Conservation (phyloP, 371 early-diverging fungal genomes). For the Phascolomyces articulosus region DNA sequence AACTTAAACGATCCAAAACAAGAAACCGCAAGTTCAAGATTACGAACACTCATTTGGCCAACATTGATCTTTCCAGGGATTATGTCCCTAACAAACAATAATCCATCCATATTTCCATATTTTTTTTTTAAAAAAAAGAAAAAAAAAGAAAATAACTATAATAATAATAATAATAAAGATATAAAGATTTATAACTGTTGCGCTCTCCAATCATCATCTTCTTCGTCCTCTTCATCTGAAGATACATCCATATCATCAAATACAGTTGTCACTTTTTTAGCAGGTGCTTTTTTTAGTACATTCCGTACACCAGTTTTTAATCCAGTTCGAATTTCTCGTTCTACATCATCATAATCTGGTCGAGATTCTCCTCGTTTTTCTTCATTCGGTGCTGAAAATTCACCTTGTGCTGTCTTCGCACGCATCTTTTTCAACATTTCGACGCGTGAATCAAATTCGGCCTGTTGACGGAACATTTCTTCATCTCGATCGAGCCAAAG, state of each 20-base stretch:
- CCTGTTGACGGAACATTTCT: constrained; percentile 41
- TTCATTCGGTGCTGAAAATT: not conserved
- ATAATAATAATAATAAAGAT: not conserved
- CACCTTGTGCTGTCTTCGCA: constrained; percentile 8
- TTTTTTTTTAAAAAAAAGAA: too few species aligned
- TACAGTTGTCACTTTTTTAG: constrained; percentile 5
- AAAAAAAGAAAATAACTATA: too few species aligned
- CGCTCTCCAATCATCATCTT: constrained; percentile 24
- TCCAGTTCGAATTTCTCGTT: not conserved
- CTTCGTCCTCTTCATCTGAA: constrained; percentile 17
- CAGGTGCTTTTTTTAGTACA: constrained; percentile 7
- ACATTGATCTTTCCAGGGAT: constrained; percentile 81
- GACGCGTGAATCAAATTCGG: constrained; percentile 37
- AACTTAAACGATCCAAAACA: constrained; percentile 66
- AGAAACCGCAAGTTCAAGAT: constrained; percentile 80
- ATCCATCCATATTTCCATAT: too few species aligned
- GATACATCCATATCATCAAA: constrained; percentile 19
- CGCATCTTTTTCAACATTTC: constrained; percentile 37
- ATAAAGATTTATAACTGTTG: constrained; percentile 14
- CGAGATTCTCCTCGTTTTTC: not conserved
- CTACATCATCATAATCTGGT: constrained; percentile 5
- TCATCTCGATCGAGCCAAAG: constrained; percentile 42
- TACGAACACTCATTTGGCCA: constrained; percentile 86
- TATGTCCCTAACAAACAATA: constrained; percentile 56
- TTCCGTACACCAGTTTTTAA: constrained; percentile 6